phyloP scores from a whole-genome alignment of 1,284 basidiomycete species.

The Mycosarcoma mackinlayi region DNA sequence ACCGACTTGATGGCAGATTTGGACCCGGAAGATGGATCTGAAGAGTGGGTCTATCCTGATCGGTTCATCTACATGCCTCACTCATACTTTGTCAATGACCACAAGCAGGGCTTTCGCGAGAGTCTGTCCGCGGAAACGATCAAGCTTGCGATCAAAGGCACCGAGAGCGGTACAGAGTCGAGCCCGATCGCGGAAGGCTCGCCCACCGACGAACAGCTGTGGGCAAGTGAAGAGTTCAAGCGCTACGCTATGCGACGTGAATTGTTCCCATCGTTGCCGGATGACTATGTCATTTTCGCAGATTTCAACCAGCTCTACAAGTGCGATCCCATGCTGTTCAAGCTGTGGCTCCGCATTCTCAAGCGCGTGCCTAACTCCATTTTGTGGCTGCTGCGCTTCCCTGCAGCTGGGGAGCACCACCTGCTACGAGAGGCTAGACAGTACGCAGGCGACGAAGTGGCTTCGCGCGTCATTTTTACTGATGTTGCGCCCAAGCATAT shows the following conservation, averaged over 20 bases:
- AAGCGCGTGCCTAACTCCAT: constrained; percentile 73
- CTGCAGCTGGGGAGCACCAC: constrained; percentile 73
- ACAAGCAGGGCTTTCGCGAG: constrained; percentile 73
- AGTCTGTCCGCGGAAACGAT: constrained; percentile 18
- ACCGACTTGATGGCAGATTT: constrained; percentile 71
- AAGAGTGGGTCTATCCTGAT: constrained; percentile 73
- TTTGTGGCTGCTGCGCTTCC: constrained; percentile 76
- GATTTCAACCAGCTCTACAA: constrained; percentile 75
- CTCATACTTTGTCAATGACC: constrained; percentile 76
- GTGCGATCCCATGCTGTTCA: constrained; percentile 71
- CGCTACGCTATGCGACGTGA: constrained; percentile 71
- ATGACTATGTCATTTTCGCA: constrained; percentile 73
- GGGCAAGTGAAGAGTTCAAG: constrained; percentile 72
- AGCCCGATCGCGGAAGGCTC: background rate
- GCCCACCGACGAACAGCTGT: constrained; percentile 65
- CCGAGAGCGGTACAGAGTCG: background rate
- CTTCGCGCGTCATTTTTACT: constrained; percentile 74
- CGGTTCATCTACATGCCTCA: constrained; percentile 71
- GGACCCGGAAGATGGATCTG: constrained; percentile 72
- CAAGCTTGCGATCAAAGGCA: constrained; percentile 9
- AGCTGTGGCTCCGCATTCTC: constrained; percentile 74
- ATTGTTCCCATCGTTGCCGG: constrained; percentile 71
- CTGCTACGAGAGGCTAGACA: constrained; percentile 71
- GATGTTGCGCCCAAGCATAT: constrained; percentile 74
- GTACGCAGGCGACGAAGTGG: constrained; percentile 74